Evolutionary conservation across 306 rosid genomes (phyloP).

Genomic region (Parietaria judaica): DNA sequence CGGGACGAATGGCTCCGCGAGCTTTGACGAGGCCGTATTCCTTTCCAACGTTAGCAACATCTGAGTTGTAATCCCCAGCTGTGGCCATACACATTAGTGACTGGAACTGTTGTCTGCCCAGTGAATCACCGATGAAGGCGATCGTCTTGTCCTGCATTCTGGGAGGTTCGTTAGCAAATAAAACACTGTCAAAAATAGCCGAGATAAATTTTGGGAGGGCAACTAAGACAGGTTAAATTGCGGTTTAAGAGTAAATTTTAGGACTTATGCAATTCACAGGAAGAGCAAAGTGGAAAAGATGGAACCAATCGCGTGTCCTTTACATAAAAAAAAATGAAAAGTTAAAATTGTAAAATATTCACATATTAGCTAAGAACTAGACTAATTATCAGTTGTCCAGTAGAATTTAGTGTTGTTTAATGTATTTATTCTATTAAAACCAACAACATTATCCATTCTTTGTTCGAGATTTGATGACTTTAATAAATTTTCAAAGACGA

Average conservation of each 20-base stretch:
- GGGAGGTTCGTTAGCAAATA: slow-evolving; percentile 33
- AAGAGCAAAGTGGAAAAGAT: not conserved
- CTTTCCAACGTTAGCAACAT: slow-evolving; percentile 63
- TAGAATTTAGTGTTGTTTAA: no score
- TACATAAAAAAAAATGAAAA: not conserved
- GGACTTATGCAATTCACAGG: not conserved
- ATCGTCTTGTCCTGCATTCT: slow-evolving; percentile 91
- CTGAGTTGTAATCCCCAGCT: slow-evolving; percentile 62
- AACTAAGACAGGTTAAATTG: no score
- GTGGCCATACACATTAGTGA: slow-evolving; percentile 90
- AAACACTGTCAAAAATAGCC: slow-evolving; percentile 3
- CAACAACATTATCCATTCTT: not conserved
- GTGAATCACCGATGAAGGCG: slow-evolving; percentile 80
- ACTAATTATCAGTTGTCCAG: no score
- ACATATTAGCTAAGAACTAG: no score
- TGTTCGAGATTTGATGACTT: no score
- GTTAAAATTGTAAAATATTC: not conserved
- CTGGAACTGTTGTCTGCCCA: slow-evolving; percentile 90
- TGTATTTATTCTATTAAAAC: no score
- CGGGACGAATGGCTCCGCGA: slow-evolving; percentile 80
- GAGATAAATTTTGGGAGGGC: not conserved
- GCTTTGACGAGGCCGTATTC: slow-evolving; percentile 66
- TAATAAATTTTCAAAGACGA: no score
- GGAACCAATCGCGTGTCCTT: not conserved
- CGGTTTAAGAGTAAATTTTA: not conserved